Evolutionary conservation across 345 rosid species (phyloP).

Genomic region (Citrus glauca): DNA sequence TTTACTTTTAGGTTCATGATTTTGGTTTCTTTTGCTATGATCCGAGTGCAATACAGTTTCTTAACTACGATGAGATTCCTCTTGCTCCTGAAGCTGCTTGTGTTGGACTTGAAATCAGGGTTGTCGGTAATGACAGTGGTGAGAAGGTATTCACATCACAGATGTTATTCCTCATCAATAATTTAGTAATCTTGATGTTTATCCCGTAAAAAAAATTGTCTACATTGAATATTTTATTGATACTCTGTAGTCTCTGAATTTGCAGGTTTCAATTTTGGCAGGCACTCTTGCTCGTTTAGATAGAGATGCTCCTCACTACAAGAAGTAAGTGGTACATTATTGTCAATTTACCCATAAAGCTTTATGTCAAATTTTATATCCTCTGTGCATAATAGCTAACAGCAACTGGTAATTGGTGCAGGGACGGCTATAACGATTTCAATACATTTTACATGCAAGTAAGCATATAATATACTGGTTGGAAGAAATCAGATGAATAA

Average conservation of each 20-base stretch:
- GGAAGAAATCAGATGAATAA: neutral
- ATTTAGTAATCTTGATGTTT: neutral
- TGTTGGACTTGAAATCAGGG: slow-evolving; percentile 94
- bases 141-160: slow-evolving; percentile 66
- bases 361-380: neutral
- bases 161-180: neutral
- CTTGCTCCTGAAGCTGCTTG: slow-evolving; percentile 92
- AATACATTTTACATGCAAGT: slow-evolving; percentile 98
- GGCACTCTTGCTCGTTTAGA: slow-evolving; percentile 97
- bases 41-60: slow-evolving; percentile 69
- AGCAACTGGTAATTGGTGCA: slow-evolving; percentile 42
- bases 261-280: slow-evolving; percentile 93
- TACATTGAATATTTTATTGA: neutral
- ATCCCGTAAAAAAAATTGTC: neutral
- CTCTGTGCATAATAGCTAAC: slow-evolving; percentile 5
- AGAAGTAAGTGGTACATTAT: slow-evolving; percentile 44
- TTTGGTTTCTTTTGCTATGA: slow-evolving; percentile 92
- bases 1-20: slow-evolving; percentile 77
- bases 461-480: slow-evolving; percentile 27
- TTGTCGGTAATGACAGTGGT: slow-evolving; percentile 95
- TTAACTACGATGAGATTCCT: slow-evolving; percentile 89
- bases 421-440: slow-evolving; percentile 99
- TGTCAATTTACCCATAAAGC: neutral
- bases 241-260: slow-evolving; percentile 14
- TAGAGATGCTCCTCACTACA: slow-evolving; percentile 90